Evolutionary conservation across 176 grass and related monocot species (phyloP).

Genomic region (Carex cristatella): DNA sequence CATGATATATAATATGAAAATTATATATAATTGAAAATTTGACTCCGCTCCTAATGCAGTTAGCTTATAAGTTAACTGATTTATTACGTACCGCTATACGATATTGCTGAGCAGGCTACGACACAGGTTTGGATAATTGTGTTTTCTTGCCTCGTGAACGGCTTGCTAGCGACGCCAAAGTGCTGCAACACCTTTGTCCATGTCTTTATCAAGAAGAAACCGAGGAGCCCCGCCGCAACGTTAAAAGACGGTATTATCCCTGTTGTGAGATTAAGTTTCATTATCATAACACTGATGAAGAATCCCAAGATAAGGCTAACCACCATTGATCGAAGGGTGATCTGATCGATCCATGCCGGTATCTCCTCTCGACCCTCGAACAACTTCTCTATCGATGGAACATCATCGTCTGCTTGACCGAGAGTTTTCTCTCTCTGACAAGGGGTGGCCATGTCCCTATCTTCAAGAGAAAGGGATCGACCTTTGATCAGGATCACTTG

Average conservation of each 20-base stretch:
- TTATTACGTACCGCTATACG: conserved; percentile 34
- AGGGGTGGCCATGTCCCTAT: neutral
- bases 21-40: too few species aligned
- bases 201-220: conserved; percentile 75
- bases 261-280: conserved; percentile 77
- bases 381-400: conserved; percentile 45
- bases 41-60: too few species aligned
- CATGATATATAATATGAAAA: too few species aligned
- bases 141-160: conserved; percentile 85
- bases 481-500: neutral
- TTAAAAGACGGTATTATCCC: conserved; percentile 63
- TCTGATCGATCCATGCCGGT: conserved; percentile 62
- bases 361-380: conserved; percentile 44
- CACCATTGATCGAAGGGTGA: conserved; percentile 46
- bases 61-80: neutral
- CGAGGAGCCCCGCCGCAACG: conserved; percentile 49
- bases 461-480: neutral
- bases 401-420: conserved; percentile 15
- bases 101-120: conserved; percentile 68
- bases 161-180: conserved; percentile 40
- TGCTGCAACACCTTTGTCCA: conserved; percentile 52
- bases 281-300: conserved; percentile 83
- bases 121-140: conserved; percentile 81
- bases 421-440: neutral
- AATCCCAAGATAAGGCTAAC: conserved; percentile 48